Evolutionary conservation across 257 asterid species (phyloP).

Genomic region (Capsicum rhomboideum): DNA sequence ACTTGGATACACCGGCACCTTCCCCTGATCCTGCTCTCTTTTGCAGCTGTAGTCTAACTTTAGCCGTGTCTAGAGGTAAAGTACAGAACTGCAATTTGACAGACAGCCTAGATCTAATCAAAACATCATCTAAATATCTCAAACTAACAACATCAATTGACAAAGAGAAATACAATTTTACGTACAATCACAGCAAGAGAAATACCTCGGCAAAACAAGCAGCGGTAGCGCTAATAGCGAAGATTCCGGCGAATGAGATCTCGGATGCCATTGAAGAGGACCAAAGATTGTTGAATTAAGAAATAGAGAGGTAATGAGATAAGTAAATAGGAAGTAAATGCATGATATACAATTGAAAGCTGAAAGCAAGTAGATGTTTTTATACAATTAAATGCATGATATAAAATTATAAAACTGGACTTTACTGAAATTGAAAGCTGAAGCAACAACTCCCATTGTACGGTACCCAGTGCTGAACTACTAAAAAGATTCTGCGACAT

Average conservation of each 20-base stretch:
- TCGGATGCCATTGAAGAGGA: conserved; percentile 47
- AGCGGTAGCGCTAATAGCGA: conserved; percentile 74
- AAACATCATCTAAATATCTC: not conserved
- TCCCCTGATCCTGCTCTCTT: conserved; percentile 57
- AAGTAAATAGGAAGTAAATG: not conserved
- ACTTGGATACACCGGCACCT: conserved; percentile 38
- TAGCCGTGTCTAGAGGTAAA: conserved; percentile 78
- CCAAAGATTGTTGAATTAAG: not conserved
- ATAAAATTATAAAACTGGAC: no score
- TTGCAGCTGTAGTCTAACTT: conserved; percentile 92
- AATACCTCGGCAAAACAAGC: conserved; percentile 91
- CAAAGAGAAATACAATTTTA: not conserved
- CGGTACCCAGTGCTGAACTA: not conserved
- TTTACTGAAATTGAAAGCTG: no score
- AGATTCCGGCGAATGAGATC: conserved; percentile 69
- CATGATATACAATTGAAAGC: no score
- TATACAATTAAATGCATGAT: no score
- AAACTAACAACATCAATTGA: not conserved
- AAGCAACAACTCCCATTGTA: not conserved
- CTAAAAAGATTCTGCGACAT: not conserved
- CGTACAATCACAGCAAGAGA: not conserved
- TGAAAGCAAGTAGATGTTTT: no score
- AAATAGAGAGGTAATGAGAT: not conserved
- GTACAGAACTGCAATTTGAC: conserved; percentile 62
- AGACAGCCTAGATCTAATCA: conserved; percentile 6